phyloP scores from a whole-genome alignment of 352 stramenopile genomes.

The Phytophthora citrophthora region DNA sequence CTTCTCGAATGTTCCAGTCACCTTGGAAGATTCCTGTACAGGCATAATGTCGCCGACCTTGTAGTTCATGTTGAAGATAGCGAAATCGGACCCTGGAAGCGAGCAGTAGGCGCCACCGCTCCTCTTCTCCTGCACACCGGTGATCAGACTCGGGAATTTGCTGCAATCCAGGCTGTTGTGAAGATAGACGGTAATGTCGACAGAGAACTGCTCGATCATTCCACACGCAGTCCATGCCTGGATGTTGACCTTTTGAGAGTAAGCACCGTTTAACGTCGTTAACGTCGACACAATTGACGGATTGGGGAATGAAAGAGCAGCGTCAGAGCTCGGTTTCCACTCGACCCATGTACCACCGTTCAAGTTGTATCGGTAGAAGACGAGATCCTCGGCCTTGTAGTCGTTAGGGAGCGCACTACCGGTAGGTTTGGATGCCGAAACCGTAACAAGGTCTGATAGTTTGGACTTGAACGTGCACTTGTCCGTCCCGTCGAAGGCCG shows the following conservation, averaged over 20 bases:
- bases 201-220: conserved; percentile 28
- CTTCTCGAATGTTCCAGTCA: conserved; percentile 7
- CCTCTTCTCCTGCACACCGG: neutral
- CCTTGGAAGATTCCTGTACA: conserved; percentile 7
- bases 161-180: conserved; percentile 30
- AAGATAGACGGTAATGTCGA: conserved; percentile 47
- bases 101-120: conserved; percentile 14
- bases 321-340: conserved; percentile 10
- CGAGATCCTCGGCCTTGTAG: conserved; percentile 6
- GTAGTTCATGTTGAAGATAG: conserved; percentile 15
- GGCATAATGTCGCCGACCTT: conserved; percentile 10
- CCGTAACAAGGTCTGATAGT: conserved; percentile 15
- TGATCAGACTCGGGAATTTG: conserved; percentile 12
- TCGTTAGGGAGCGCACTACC: neutral
- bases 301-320: conserved; percentile 19
- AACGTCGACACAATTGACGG: too few species aligned
- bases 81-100: conserved; percentile 29
- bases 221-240: conserved; percentile 64
- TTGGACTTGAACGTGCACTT: conserved; percentile 8
- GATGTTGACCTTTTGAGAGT: conserved; percentile 42
- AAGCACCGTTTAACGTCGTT: too few species aligned
- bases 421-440: neutral
- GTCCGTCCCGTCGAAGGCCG: conserved; percentile 12
- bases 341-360: conserved; percentile 8
- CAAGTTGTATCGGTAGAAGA: conserved; percentile 63